Evolutionary conservation across 1,139 yeast species (phyloP).

Genomic region (Suhomyces maxii): DNA sequence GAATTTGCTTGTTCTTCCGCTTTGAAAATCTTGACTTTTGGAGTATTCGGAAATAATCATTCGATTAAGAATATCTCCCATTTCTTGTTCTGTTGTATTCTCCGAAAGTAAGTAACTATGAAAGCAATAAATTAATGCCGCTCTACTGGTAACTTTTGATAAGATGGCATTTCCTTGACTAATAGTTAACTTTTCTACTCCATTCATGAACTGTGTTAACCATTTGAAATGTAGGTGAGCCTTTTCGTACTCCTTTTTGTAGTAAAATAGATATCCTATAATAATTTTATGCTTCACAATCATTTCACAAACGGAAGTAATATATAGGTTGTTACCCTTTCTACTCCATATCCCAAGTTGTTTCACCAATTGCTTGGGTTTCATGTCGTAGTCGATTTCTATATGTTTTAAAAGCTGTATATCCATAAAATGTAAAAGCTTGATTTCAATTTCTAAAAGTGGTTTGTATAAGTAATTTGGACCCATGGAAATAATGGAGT

Average conservation of each 20-base stretch:
- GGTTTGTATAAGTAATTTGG: slow-evolving; percentile 24
- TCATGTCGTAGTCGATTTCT: slow-evolving; percentile 17
- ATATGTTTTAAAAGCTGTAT: slow-evolving; percentile 15
- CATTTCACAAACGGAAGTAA: slow-evolving; percentile 9
- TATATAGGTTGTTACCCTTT: background rate
- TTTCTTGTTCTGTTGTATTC: background rate
- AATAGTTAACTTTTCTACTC: background rate
- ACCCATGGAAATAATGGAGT: slow-evolving; percentile 19
- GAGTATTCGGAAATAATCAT: background rate
- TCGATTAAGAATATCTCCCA: background rate
- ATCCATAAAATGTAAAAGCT: slow-evolving; percentile 12
- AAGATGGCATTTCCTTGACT: background rate
- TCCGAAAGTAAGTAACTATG: background rate
- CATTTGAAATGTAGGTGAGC: slow-evolving; percentile 21
- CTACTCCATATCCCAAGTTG: slow-evolving; percentile 14
- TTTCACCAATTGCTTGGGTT: slow-evolving; percentile 14
- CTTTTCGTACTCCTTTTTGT: slow-evolving; percentile 6
- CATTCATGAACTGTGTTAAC: slow-evolving; percentile 19
- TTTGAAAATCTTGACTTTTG: background rate
- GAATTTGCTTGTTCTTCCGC: slow-evolving; percentile 11
- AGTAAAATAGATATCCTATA: slow-evolving; percentile 17
- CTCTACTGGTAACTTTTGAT: background rate
- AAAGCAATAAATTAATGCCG: slow-evolving; percentile 1
- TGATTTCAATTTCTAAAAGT: slow-evolving; percentile 8
- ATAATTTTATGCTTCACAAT: slow-evolving; percentile 19